Conservation (phyloP, 352 stramenopile genomes). For the Phytophthora pluvialis region DNA sequence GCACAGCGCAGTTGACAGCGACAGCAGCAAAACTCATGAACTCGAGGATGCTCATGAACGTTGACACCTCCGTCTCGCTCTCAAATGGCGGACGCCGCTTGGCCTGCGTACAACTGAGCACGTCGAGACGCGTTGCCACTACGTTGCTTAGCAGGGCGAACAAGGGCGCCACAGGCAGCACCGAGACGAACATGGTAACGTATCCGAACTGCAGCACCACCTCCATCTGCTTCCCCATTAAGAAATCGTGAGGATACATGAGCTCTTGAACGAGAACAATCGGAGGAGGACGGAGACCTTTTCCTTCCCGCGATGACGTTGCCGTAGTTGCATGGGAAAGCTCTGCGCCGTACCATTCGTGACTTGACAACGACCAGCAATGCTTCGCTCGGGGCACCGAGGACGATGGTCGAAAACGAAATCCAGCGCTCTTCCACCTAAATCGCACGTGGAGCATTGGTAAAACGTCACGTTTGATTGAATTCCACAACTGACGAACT, state of each 20-base stretch:
- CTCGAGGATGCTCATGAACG: constrained; percentile 92
- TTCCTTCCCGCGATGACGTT: constrained; percentile 1
- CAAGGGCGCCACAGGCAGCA: constrained; percentile 89
- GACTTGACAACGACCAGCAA: constrained; percentile 33
- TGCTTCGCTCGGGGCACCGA: constrained; percentile 12
- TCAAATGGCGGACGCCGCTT: constrained; percentile 78
- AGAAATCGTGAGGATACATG: constrained; percentile 71
- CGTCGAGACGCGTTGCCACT: constrained; percentile 88
- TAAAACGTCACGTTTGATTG: constrained; percentile 54
- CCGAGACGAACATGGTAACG: constrained; percentile 94
- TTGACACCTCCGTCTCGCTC: constrained; percentile 88
- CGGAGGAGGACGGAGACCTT: constrained; percentile 36
- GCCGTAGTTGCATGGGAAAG: constrained; percentile 9
- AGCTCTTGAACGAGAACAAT: constrained; percentile 72
- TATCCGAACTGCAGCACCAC: constrained; percentile 93
- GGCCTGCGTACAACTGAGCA: constrained; percentile 78
- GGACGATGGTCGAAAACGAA: constrained; percentile 33
- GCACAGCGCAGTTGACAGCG: constrained; percentile 74
- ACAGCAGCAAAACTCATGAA: constrained; percentile 91
- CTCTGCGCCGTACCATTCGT: constrained; percentile 71
- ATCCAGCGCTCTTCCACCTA: constrained; percentile 50
- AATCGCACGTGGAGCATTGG: constrained; percentile 59
- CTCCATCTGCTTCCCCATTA: constrained; percentile 85
- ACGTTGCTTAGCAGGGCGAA: constrained; percentile 90
- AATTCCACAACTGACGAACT: constrained; percentile 74